phyloP scores from a whole-genome alignment of 345 rosid genomes.

The Stellera chamaejasme region DNA sequence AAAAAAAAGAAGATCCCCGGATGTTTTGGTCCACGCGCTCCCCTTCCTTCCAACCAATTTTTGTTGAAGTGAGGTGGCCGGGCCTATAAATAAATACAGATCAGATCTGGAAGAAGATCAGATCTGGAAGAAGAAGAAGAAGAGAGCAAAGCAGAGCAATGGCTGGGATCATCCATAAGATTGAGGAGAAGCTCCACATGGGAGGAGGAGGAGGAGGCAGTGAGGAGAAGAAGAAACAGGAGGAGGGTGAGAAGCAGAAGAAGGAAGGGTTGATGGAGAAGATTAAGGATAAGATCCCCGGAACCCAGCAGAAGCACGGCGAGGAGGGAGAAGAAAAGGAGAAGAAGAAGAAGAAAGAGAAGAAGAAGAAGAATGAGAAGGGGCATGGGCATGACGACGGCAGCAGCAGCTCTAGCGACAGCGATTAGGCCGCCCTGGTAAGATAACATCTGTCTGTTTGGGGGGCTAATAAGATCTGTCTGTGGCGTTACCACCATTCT shows the following conservation, averaged over 20 bases:
- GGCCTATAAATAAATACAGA: too few relatives aligned
- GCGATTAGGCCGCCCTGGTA: neutral
- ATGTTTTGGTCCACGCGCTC: too few relatives aligned
- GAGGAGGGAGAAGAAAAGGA: neutral
- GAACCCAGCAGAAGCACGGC: neutral
- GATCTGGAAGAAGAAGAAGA: too few relatives aligned
- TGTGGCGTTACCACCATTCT: too few relatives aligned
- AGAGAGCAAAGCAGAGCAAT: neutral
- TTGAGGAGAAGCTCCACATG: constrained; percentile 4
- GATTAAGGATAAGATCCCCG: neutral
- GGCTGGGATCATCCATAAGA: constrained; percentile 2
- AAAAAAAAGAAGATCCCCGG: too few relatives aligned
- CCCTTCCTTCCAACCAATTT: too few relatives aligned
- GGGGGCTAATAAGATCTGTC: too few relatives aligned
- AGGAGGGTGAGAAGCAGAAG: neutral
- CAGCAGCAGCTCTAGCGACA: constrained; percentile 3
- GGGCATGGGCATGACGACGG: neutral
- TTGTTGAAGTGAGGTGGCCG: too few relatives aligned
- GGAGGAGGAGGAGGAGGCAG: neutral
- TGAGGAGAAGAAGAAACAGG: neutral
- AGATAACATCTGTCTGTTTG: too few relatives aligned
- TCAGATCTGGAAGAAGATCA: too few relatives aligned
- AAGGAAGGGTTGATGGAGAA: neutral
- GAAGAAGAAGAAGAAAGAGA: neutral
- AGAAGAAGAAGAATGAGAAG: neutral